A percentile compares a stretch with the other conserved stretches of the same genome.
Conservation (phyloP, 2,329 filamentous ascomycete genomes). For the Penicillium sp. region DNA sequence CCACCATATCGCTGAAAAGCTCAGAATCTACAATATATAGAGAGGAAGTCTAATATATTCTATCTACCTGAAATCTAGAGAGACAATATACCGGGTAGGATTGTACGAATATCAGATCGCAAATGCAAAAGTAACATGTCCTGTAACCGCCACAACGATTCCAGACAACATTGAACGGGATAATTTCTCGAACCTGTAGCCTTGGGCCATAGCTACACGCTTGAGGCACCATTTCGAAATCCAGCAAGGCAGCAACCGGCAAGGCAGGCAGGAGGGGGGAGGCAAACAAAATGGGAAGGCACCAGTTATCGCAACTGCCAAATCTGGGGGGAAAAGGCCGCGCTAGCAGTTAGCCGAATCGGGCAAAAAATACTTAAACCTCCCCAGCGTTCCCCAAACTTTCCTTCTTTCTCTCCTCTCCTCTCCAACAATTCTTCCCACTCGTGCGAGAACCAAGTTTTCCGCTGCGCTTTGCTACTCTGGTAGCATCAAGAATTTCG, state of each 20-base stretch:
- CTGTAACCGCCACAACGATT: not conserved
- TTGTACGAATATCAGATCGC: not conserved
- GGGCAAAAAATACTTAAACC: not conserved
- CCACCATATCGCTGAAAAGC: not conserved
- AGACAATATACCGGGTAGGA: not conserved
- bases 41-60: not conserved
- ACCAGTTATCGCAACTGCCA: not conserved
- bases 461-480: conserved; percentile 2
- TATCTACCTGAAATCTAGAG: not conserved
- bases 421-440: not conserved
- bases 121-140: not conserved
- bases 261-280: not conserved
- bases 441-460: not conserved
- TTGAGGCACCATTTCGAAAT: not conserved
- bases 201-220: not conserved
- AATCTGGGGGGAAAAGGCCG: not conserved
- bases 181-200: not conserved
- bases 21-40: not conserved
- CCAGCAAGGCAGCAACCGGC: not conserved
- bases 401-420: not conserved
- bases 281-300: not conserved
- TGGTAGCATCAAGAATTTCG: not conserved
- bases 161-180: too few relatives aligned
- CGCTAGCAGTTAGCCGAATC: not conserved
- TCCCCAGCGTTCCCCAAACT: not conserved